Evolutionary conservation across 2,329 filamentous ascomycete species (phyloP).

Genomic region (Gnomoniopsis sp.): DNA sequence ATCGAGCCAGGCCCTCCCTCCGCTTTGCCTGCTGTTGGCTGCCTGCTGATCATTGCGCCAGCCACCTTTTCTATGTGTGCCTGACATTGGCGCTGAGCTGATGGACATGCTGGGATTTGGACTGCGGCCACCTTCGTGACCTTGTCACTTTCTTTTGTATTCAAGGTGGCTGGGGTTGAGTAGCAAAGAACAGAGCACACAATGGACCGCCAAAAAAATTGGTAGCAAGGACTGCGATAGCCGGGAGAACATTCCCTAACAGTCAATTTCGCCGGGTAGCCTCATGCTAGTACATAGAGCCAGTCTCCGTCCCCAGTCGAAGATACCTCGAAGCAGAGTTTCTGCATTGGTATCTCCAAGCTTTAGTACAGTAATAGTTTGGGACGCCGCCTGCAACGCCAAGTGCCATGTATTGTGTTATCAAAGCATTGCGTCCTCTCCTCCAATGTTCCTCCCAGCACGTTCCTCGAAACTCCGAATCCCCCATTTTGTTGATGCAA

Average conservation of each 20-base stretch:
- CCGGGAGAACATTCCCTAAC: background rate
- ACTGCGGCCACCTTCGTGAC: background rate
- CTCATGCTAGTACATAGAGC: slow-evolving; percentile 1
- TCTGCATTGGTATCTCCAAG: slow-evolving; percentile 13
- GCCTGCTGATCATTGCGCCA: background rate
- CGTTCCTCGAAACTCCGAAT: slow-evolving; percentile 12
- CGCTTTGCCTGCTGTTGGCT: background rate
- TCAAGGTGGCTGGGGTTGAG: background rate
- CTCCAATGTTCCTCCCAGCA: background rate
- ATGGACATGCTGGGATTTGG: background rate
- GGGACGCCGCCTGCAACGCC: slow-evolving; percentile 19
- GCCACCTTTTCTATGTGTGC: background rate
- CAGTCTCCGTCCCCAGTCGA: background rate
- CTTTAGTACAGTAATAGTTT: slow-evolving; percentile 10
- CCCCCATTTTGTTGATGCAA: slow-evolving; percentile 15
- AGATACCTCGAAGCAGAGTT: background rate
- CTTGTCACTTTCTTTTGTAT: background rate
- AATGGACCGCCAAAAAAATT: background rate
- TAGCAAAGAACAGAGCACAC: slow-evolving; percentile 1
- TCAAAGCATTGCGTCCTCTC: slow-evolving; percentile 9
- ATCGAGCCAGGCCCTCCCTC: background rate
- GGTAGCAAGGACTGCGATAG: background rate
- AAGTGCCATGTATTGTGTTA: slow-evolving; percentile 10
- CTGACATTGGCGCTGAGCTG: background rate
- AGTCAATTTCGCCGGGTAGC: slow-evolving; percentile 1